phyloP scores from a whole-genome alignment of 768 basidiomycete species.

The Russula compacta region DNA sequence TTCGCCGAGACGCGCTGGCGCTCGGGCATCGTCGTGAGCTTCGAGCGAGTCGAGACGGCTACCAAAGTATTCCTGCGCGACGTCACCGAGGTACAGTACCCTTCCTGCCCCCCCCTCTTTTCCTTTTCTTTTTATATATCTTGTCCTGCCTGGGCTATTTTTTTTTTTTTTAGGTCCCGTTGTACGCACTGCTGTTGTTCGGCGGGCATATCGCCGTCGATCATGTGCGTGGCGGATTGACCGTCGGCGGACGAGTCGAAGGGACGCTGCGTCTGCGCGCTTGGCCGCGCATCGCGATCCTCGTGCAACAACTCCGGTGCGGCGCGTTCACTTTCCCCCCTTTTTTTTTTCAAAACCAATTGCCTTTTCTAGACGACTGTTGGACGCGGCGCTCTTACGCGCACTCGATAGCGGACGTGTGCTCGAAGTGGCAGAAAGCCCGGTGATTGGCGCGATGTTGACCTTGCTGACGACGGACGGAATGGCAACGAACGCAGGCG shows the following conservation, averaged over 20 bases:
- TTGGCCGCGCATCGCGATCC: conserved; percentile 84
- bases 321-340: conserved; percentile 14
- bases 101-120: not conserved
- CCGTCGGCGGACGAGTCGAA: conserved; percentile 43
- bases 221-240: conserved; percentile 71
- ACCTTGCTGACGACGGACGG: conserved; percentile 34
- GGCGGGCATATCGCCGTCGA: conserved; percentile 74
- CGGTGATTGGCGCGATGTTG: conserved; percentile 42
- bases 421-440: conserved; percentile 38
- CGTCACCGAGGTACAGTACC: conserved; percentile 62
- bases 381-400: conserved; percentile 57
- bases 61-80: conserved; percentile 76
- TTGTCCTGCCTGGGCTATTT: too few species aligned
- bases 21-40: conserved; percentile 74
- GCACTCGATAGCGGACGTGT: conserved; percentile 56
- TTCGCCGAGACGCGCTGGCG: conserved; percentile 69
- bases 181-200: conserved; percentile 80
- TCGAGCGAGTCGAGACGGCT: conserved; percentile 69
- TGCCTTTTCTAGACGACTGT: conserved; percentile 42
- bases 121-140: not conserved
- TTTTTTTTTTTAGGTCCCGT: conserved; percentile 56
- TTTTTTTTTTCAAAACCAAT: not conserved
- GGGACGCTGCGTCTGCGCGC: conserved; percentile 57
- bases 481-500: conserved; percentile 1
- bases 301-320: conserved; percentile 80